Evolutionary conservation across 1,284 basidiomycete species (phyloP).

Genomic region (Agroathelia rolfsii): DNA sequence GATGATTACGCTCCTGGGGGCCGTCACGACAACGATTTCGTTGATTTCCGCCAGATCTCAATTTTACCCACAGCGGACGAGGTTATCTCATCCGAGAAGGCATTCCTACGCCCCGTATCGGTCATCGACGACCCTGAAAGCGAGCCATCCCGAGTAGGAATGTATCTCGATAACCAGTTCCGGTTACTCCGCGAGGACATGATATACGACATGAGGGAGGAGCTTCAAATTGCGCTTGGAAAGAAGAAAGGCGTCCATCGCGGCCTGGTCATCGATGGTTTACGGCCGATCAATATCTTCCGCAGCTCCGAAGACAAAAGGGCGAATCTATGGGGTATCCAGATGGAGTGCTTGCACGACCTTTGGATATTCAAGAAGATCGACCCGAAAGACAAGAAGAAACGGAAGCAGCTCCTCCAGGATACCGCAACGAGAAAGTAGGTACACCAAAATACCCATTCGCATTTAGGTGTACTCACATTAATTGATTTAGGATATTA

Average conservation of each 20-base stretch:
- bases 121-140: constrained; percentile 33
- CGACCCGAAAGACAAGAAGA: constrained; percentile 15
- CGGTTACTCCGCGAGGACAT: constrained; percentile 58
- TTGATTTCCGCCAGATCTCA: constrained; percentile 43
- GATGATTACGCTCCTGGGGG: constrained; percentile 37
- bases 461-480: too few species aligned
- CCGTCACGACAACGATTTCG: constrained; percentile 56
- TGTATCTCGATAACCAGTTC: constrained; percentile 56
- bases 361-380: constrained; percentile 30
- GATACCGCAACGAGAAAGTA: too few species aligned
- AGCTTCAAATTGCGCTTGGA: constrained; percentile 33
- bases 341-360: constrained; percentile 32
- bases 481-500: constrained; percentile 27
- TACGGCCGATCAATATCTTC: constrained; percentile 28
- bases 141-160: constrained; percentile 26
- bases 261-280: constrained; percentile 30
- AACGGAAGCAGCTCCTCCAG: constrained; percentile 1
- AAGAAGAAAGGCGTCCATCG: constrained; percentile 37
- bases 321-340: constrained; percentile 38
- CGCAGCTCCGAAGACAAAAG: constrained; percentile 24
- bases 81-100: constrained; percentile 28
- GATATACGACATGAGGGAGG: constrained; percentile 53
- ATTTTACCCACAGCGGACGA: constrained; percentile 55
- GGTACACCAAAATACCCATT: too few species aligned
- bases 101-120: constrained; percentile 36